Conservation (phyloP, 2,329 filamentous ascomycete species). For the Aspergillus persii region DNA sequence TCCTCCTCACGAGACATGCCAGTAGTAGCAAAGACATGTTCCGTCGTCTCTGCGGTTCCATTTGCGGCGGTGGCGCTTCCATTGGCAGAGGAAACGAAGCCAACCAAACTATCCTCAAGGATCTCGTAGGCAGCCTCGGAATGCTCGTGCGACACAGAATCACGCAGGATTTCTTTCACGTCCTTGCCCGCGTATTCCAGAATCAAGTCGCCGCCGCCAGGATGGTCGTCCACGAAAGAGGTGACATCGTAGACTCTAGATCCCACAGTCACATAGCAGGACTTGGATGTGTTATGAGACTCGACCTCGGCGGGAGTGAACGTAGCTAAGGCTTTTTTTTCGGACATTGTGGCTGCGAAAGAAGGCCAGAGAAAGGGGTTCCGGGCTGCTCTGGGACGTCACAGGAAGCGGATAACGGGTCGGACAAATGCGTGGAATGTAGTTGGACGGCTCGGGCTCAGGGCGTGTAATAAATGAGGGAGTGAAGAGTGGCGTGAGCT, state of each 20-base stretch:
- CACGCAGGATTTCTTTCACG: constrained; percentile 75
- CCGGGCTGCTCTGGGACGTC: neutral
- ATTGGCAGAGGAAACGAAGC: constrained; percentile 61
- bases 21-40: constrained; percentile 56
- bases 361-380: neutral
- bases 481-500: constrained; percentile 23
- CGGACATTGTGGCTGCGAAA: constrained; percentile 68
- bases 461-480: constrained; percentile 16
- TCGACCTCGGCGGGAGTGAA: constrained; percentile 78
- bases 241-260: constrained; percentile 94
- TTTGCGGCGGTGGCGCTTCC: constrained; percentile 27
- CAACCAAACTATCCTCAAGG: constrained; percentile 80
- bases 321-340: constrained; percentile 75
- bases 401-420: constrained; percentile 1
- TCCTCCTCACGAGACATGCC: constrained; percentile 90
- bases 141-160: constrained; percentile 78
- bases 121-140: constrained; percentile 95
- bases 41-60: constrained; percentile 27
- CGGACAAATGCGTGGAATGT: constrained; percentile 8
- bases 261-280: constrained; percentile 90
- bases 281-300: constrained; percentile 73
- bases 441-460: constrained; percentile 11
- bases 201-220: constrained; percentile 83
- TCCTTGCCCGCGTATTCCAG: constrained; percentile 89
- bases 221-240: constrained; percentile 84